These are phyloP conservation scores for Begonia peltatifolia DNA, from an alignment of 306 rosid species.

Conservation along the genomic window DNA sequence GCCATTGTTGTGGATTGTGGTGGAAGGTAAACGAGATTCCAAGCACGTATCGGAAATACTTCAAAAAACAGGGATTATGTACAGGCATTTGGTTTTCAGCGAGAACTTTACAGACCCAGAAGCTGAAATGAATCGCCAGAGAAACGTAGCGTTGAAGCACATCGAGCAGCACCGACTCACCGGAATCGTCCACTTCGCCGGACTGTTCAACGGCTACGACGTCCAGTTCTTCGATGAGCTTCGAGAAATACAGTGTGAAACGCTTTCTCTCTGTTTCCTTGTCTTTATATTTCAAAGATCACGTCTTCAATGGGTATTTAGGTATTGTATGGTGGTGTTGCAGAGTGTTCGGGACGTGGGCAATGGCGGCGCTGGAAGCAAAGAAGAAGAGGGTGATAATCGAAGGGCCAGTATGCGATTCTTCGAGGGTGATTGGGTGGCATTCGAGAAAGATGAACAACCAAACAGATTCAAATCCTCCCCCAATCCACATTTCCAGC, in stretches of 20 bases:
- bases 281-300: neutral
- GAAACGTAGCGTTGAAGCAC: slow-evolving; percentile 76
- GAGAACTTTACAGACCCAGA: slow-evolving; percentile 61
- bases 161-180: slow-evolving; percentile 70
- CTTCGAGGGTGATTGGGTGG: slow-evolving; percentile 88
- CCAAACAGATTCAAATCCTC: slow-evolving; percentile 40
- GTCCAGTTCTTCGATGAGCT: slow-evolving; percentile 76
- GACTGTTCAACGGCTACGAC: slow-evolving; percentile 70
- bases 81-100: slow-evolving; percentile 66
- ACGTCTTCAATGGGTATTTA: slow-evolving; percentile 1
- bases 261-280: neutral
- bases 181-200: slow-evolving; percentile 93
- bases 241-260: slow-evolving; percentile 65
- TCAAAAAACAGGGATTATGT: slow-evolving; percentile 76
- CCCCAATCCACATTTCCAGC: slow-evolving; percentile 69
- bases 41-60: slow-evolving; percentile 33
- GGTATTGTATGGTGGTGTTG: neutral
- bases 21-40: slow-evolving; percentile 42
- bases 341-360: slow-evolving; percentile 94
- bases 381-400: slow-evolving; percentile 51
- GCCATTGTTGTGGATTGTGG: slow-evolving; percentile 87
- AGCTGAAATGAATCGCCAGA: slow-evolving; percentile 74
- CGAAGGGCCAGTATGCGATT: slow-evolving; percentile 90
- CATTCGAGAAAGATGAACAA: slow-evolving; percentile 54
- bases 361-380: slow-evolving; percentile 57